Percentiles rank a stretch among this genome's conserved stretches.
These are phyloP conservation scores for Trichoderma endophyticum DNA, from an alignment of 2,329 filamentous ascomycete genomes.

Conservation along the genomic window DNA sequence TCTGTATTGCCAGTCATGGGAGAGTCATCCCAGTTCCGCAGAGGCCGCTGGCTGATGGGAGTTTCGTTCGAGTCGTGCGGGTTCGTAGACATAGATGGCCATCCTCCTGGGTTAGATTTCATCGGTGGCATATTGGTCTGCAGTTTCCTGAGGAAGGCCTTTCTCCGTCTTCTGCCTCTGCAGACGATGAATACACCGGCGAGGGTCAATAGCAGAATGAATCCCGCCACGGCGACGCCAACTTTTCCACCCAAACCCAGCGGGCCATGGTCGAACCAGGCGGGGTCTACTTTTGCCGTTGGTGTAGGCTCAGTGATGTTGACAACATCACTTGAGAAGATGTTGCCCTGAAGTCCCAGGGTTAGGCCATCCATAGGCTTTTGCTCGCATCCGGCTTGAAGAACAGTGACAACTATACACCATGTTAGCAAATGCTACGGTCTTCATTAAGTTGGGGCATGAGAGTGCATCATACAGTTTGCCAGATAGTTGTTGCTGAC, in stretches of 20 bases:
- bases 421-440: slow-evolving; percentile 24
- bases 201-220: slow-evolving; percentile 47
- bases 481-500: slow-evolving; percentile 41
- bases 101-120: slow-evolving; percentile 32
- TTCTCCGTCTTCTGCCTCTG: slow-evolving; percentile 54
- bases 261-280: slow-evolving; percentile 42
- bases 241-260: slow-evolving; percentile 55
- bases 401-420: slow-evolving; percentile 43
- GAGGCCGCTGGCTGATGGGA: slow-evolving; percentile 28
- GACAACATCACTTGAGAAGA: slow-evolving; percentile 49
- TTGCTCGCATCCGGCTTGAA: slow-evolving; percentile 56
- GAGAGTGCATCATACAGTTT: slow-evolving; percentile 46
- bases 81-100: slow-evolving; percentile 36
- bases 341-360: slow-evolving; percentile 49
- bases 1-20: slow-evolving; percentile 45
- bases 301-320: slow-evolving; percentile 50
- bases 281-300: slow-evolving; percentile 37
- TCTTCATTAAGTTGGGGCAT: too few species aligned
- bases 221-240: slow-evolving; percentile 53
- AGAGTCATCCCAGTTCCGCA: slow-evolving; percentile 41
- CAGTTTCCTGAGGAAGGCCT: slow-evolving; percentile 48
- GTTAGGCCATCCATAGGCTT: slow-evolving; percentile 44
- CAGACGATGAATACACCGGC: slow-evolving; percentile 54
- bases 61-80: slow-evolving; percentile 29
- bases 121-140: slow-evolving; percentile 36